Base-by-base conservation (phyloP, 2,329 filamentous ascomycete genomes). In the Stachybotrys echinatus region DNA sequence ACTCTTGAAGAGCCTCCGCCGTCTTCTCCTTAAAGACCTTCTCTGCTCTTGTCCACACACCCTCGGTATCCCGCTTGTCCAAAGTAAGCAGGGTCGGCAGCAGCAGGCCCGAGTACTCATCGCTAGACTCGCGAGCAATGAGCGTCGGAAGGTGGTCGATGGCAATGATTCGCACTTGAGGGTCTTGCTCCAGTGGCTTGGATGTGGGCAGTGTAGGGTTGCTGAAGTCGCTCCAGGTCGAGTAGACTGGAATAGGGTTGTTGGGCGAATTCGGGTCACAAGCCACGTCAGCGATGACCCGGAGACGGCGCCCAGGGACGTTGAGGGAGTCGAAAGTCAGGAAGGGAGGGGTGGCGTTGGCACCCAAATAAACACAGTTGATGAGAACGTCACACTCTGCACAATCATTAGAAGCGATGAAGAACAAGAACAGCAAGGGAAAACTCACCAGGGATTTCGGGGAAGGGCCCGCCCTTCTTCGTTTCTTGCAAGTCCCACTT, bases 141-240 rank as follows among this genome's bases (percentile, higher is more conserved):
- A 95, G 77, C 48, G 82, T 87, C 5, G 88, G 88, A 50, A 92
- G 76, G 65, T 92, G 88, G 65, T 92, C 88, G 62, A 92, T 92
- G 62, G 83, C 87, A 68, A 95, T 94, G 56, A 95, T 87, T 47
- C 80, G 84, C 53, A 95, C 70, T 12, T 80, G 76, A 0, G 85
- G 81, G 31, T 37, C 31, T 17, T 37, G 31, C 31, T 37, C 31
- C 31, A 37, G 31, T 17, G 31, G 31, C 31, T 37, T 37, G 10
- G 31, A 37, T 17, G 31, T 37, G 10, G 31, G 10, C 31, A 92
- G 83, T 1, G 89, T 95, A 19, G 91, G 91, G 65, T 87, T 84
- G 64, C 82, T 80, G 66, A 95, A 96, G 18, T 89, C 91, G 42
- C 87, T 95, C 65, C 87, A 87, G 62, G 86, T 80, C 52, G 79